Evolutionary conservation across 768 basidiomycete species (phyloP).

Genomic region (Cystobasidium ongulense): DNA sequence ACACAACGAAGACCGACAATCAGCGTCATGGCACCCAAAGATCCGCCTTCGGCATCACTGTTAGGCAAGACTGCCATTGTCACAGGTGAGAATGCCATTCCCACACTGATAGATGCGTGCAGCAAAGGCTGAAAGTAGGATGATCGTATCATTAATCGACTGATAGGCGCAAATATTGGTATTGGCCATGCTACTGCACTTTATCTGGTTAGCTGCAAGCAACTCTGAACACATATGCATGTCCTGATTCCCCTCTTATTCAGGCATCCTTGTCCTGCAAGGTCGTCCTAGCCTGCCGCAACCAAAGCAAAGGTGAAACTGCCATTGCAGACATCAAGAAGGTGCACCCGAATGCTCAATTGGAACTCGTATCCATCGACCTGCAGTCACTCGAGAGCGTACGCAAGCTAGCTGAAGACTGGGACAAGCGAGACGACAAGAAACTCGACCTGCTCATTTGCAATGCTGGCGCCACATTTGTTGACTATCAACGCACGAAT

Average conservation of each 20-base stretch:
- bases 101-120: neutral
- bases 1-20: neutral
- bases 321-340: neutral
- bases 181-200: constrained; percentile 10
- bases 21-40: neutral
- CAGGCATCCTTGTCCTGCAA: neutral
- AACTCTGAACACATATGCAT: neutral
- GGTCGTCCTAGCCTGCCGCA: constrained; percentile 16
- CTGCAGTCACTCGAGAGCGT: neutral
- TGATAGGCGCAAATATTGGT: neutral
- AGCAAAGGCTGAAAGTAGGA: neutral
- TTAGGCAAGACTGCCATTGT: constrained; percentile 7
- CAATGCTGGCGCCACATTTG: constrained; percentile 12
- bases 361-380: neutral
- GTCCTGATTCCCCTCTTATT: neutral
- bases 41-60: neutral
- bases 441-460: constrained; percentile 2
- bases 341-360: neutral
- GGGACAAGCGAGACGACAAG: neutral
- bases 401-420: neutral
- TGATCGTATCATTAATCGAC: neutral
- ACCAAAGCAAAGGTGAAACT: neutral
- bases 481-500: neutral
- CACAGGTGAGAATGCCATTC: neutral
- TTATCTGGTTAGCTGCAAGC: neutral